Base-by-base conservation (phyloP, 2,329 filamentous ascomycete species). In the Chrysoporthe austroafricana region DNA sequence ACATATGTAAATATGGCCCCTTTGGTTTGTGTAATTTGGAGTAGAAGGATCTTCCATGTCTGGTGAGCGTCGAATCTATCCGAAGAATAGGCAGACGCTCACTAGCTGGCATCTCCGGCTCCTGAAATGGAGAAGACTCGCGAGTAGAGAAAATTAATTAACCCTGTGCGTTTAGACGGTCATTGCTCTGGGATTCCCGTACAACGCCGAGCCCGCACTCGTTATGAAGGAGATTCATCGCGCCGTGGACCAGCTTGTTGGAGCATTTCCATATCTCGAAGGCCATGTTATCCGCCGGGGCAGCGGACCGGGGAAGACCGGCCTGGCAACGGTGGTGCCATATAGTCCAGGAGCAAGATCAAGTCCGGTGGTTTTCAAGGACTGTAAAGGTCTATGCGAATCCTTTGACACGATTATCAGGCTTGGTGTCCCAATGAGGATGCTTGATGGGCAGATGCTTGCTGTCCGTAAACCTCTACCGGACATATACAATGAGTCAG, bases 211-310 rank as follows among this genome's bases (percentile, higher is more conserved):
- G 13, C 18, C 39, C 42, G 62, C 54, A 4, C 16, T 34, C n/a
- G 48, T 57, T 3, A 36, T 34, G 16, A 14, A 39, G 18, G n/a
- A 48, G 11, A 34, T 70, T 1, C 8, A 65, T 18, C 13, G 8
- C 8, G 68, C 68, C n/a, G 59, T 59, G 34, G 42, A 42, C 21
- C 60, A 57, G 39, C 66, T 70, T 39, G 21, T 62, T 16, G 34
- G n/a, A 32, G 5, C 52, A 6, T 70, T 70, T 39, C 57, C 68
- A 8, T 68, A 63, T 56, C 8, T 70, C 11, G 62, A 43, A 39
- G 68, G 68, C n/a, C 66, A 70, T 63, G 68, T 70, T 1, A 36
- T 68, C 2, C 63, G 59, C 54, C 21, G 61, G 44, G 68, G 62
- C 16, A 63, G 52, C 11, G 52, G 62, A 1, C 65, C 66, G 0